Evolutionary conservation across 2,329 filamentous ascomycete species (phyloP).

Genomic region (Bipolaris gigantea): DNA sequence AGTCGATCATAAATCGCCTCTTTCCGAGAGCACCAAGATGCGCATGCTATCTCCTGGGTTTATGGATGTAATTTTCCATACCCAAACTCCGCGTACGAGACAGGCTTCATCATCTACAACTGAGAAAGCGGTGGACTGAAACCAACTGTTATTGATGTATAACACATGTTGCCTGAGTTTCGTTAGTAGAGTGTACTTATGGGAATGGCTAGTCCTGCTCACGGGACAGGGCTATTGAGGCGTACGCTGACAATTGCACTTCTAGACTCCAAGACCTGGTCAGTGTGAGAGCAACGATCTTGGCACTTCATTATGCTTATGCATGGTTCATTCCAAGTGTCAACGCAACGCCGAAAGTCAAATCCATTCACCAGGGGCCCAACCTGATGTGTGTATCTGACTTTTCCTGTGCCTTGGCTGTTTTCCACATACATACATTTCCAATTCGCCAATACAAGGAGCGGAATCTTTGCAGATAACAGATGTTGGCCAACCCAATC

Average conservation of each 20-base stretch:
- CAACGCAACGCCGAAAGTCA: not conserved
- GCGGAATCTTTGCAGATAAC: not conserved
- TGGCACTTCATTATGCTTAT: not conserved
- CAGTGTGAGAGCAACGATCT: not conserved
- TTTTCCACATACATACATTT: not conserved
- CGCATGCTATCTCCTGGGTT: not conserved
- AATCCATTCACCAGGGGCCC: not conserved
- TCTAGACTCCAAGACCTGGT: not conserved
- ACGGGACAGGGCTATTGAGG: not conserved
- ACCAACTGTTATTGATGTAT: no score
- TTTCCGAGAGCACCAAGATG: not conserved
- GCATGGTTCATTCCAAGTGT: not conserved
- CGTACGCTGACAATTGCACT: not conserved
- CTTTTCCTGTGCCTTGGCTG: not conserved
- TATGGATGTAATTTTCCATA: not conserved
- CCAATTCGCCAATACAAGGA: not conserved
- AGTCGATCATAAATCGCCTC: not conserved
- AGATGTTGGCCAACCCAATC: not conserved
- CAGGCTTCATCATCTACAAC: no score
- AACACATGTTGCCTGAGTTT: no score
- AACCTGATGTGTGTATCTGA: not conserved
- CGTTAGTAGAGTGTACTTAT: no score
- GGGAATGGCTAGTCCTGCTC: not conserved
- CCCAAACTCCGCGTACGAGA: no score
- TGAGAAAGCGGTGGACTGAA: no score